Conservation (phyloP, 2,329 filamentous ascomycete genomes). For the Sarocladium strictum region DNA sequence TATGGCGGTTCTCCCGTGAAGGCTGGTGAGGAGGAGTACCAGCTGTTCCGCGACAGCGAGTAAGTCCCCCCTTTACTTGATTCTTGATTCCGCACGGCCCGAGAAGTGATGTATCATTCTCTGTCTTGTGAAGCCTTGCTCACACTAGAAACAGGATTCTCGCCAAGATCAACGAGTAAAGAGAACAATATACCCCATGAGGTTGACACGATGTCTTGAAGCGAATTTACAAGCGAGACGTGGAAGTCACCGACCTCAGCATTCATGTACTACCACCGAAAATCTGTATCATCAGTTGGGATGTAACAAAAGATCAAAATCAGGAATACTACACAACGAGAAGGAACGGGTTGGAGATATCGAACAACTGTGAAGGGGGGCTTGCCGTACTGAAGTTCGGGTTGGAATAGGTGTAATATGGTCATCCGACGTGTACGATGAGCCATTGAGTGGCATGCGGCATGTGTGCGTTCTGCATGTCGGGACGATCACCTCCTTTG, state of each 20-base stretch:
- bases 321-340: neutral
- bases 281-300: conserved; percentile 10
- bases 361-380: neutral
- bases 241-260: no score
- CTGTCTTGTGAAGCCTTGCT: neutral
- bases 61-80: conserved; percentile 46
- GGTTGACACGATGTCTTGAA: no score
- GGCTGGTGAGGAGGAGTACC: conserved; percentile 94
- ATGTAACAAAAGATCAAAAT: conserved; percentile 3
- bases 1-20: conserved; percentile 94
- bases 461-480: neutral
- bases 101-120: neutral
- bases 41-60: conserved; percentile 96
- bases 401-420: neutral
- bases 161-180: conserved; percentile 96
- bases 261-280: conserved; percentile 31
- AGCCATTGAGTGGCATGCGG: neutral
- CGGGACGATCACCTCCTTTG: conserved; percentile 1
- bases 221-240: no score
- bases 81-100: neutral
- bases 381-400: neutral
- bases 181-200: conserved; percentile 17
- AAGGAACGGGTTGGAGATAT: neutral
- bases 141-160: conserved; percentile 61
- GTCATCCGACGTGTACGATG: neutral